These are phyloP conservation scores for Phytophthora tubulina DNA, from an alignment of 352 stramenopile genomes.

Conservation along the genomic window DNA sequence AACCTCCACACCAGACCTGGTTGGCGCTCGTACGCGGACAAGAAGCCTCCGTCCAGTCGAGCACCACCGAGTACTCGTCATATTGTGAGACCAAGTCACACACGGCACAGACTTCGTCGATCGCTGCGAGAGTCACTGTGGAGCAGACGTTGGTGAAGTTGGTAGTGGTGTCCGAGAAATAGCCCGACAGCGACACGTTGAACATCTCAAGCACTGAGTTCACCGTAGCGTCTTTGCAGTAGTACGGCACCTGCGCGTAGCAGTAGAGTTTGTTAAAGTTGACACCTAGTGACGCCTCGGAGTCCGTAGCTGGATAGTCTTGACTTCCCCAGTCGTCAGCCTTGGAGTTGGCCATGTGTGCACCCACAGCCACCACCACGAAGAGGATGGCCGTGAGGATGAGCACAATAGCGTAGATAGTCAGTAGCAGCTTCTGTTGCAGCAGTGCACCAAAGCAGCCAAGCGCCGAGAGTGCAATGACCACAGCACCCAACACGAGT, in stretches of 20 bases:
- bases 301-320: conserved; percentile 56
- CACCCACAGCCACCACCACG: conserved; percentile 69
- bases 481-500: conserved; percentile 71
- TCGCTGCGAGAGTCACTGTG: conserved; percentile 48
- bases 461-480: conserved; percentile 70
- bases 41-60: conserved; percentile 68
- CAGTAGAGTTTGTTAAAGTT: conserved; percentile 90
- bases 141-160: conserved; percentile 67
- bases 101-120: conserved; percentile 68
- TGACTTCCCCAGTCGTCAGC: conserved; percentile 54
- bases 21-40: conserved; percentile 65
- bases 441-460: conserved; percentile 80
- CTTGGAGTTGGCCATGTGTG: conserved; percentile 63
- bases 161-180: conserved; percentile 49
- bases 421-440: conserved; percentile 75
- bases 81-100: conserved; percentile 69
- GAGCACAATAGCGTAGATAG: conserved; percentile 75
- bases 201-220: conserved; percentile 66
- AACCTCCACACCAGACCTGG: conserved; percentile 75
- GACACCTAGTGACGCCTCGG: conserved; percentile 59
- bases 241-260: conserved; percentile 82
- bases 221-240: conserved; percentile 63
- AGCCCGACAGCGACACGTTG: conserved; percentile 53
- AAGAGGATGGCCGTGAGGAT: conserved; percentile 71
- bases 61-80: conserved; percentile 66